A percentile compares a stretch with the other conserved stretches of the same genome.
These are phyloP conservation scores for Rhizopogon vesiculosus DNA, from an alignment of 768 basidiomycete genomes.

Conservation along the genomic window DNA sequence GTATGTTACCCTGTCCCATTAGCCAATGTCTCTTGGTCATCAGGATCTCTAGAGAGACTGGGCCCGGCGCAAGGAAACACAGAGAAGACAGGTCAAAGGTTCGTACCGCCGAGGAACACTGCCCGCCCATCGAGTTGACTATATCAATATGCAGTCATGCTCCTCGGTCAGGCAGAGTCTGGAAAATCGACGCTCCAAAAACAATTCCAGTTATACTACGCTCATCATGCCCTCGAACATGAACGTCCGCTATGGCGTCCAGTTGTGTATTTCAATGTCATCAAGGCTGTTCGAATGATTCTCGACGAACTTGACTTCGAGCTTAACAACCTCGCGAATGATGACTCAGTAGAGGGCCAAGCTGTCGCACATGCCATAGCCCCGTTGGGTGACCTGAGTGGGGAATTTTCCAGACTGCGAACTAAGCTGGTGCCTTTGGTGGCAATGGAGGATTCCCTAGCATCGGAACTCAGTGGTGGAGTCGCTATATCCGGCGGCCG, in stretches of 20 bases:
- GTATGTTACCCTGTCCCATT: conserved; percentile 23
- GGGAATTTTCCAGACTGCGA: conserved; percentile 50
- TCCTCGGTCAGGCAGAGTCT: conserved; percentile 76
- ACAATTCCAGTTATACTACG: conserved; percentile 80
- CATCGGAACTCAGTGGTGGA: conserved; percentile 64
- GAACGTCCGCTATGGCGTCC: conserved; percentile 75
- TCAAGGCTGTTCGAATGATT: conserved; percentile 73
- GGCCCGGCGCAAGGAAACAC: conserved; percentile 39
- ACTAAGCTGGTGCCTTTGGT: conserved; percentile 57
- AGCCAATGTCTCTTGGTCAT: background rate
- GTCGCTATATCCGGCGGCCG: conserved; percentile 56
- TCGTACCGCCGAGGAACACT: conserved; percentile 2
- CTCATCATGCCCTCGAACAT: conserved; percentile 61
- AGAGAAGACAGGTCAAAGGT: conserved; percentile 53
- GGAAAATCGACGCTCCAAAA: conserved; percentile 85
- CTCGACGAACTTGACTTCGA: conserved; percentile 67
- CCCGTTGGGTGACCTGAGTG: conserved; percentile 29
- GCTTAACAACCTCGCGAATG: conserved; percentile 29
- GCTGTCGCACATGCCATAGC: conserved; percentile 26
- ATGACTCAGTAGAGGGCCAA: conserved; percentile 25
- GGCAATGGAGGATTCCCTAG: conserved; percentile 62
- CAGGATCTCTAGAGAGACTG: conserved; percentile 41
- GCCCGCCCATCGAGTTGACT: background rate
- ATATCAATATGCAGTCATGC: conserved; percentile 44
- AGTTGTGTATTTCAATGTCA: conserved; percentile 79